These are phyloP conservation scores for Macaranga tanarius DNA, from an alignment of 441 rosid species.

Conservation along the genomic window DNA sequence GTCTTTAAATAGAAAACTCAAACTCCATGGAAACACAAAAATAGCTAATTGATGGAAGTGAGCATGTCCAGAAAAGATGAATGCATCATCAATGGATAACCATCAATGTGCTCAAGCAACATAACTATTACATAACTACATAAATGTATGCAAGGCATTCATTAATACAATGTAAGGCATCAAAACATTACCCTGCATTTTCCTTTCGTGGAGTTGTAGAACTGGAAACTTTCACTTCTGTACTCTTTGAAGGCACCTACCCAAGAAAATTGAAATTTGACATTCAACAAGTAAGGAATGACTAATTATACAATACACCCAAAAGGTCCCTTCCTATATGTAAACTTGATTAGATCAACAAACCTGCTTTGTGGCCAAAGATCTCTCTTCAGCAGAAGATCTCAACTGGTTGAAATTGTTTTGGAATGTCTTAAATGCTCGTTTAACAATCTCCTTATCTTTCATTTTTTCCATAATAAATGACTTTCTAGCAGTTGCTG, in stretches of 20 bases:
- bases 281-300: background rate
- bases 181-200: conserved; percentile 61
- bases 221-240: conserved; percentile 42
- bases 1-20: background rate
- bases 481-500: conserved; percentile 51
- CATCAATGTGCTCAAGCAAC: conserved; percentile 5
- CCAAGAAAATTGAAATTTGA: conserved; percentile 20
- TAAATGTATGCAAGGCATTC: conserved; percentile 1
- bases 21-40: background rate
- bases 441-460: conserved; percentile 93
- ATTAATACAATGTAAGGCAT: conserved; percentile 9
- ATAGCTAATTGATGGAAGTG: conserved; percentile 6
- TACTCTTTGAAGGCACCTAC: conserved; percentile 49
- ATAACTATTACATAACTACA: conserved; percentile 3
- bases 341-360: conserved; percentile 15
- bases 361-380: conserved; percentile 61
- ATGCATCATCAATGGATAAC: conserved; percentile 13
- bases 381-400: conserved; percentile 43
- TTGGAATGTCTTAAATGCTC: conserved; percentile 88
- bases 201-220: conserved; percentile 43
- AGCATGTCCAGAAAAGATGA: conserved; percentile 4
- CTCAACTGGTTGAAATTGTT: conserved; percentile 47
- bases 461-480: conserved; percentile 95
- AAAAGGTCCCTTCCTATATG: conserved; percentile 9
- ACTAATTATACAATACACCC: background rate